Evolutionary conservation across 2,329 filamentous ascomycete genomes (phyloP).

Genomic region (Arthrinium puccinioides): DNA sequence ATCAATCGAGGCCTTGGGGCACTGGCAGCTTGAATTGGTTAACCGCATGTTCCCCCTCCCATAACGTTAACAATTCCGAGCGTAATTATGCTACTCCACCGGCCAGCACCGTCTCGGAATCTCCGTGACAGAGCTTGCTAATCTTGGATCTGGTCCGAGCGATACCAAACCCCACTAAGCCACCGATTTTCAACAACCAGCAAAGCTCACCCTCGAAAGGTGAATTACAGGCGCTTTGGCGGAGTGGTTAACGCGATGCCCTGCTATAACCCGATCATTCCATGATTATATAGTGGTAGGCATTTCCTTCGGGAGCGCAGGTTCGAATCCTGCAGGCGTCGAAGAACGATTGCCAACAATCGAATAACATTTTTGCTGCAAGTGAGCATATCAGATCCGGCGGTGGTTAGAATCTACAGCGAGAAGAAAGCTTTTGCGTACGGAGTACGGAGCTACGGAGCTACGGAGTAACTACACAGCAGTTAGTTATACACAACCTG

Average conservation of each 20-base stretch:
- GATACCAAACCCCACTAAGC: fast-evolving
- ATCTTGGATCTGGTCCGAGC: background rate
- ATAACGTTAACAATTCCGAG: no score
- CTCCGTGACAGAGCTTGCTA: background rate
- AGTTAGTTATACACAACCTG: background rate
- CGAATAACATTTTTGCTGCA: no score
- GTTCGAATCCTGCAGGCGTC: constrained; percentile 4
- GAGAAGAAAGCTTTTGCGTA: background rate
- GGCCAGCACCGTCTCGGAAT: background rate
- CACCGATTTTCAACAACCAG: background rate
- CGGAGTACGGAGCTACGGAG: background rate
- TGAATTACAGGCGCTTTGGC: constrained; percentile 1
- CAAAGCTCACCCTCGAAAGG: no score
- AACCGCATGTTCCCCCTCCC: no score
- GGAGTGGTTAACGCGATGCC: constrained; percentile 4
- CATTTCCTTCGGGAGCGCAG: constrained; percentile 3
- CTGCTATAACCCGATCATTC: constrained; percentile 1
- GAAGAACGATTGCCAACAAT: no score
- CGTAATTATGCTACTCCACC: no score
- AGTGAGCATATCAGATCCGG: no score
- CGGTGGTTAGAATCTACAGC: background rate
- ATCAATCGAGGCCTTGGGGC: no score
- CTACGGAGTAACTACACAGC: background rate
- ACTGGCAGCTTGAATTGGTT: no score
- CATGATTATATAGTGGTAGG: background rate